Base-by-base conservation (phyloP, 106 monocot species). In the Narthecium ossifragum region DNA sequence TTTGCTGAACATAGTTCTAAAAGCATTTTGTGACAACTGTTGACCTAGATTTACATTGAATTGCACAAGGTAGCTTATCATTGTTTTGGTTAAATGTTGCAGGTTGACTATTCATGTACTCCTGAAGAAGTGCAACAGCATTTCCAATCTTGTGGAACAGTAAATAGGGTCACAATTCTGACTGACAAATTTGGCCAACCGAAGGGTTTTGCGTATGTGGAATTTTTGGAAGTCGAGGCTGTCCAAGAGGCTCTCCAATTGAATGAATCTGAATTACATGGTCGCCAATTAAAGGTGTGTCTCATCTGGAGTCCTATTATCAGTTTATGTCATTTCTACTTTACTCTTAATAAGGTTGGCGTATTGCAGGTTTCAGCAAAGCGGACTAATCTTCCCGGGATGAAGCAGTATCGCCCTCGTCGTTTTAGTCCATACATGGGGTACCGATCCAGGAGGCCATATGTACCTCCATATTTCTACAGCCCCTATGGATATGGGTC, bases 41-140 rank as follows among this genome's bases (percentile, higher is more conserved):
- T n/a, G n/a, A n/a, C n/a, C n/a, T n/a, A n/a, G n/a, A n/a, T n/a
- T n/a, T n/a, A n/a, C n/a, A n/a, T n/a, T n/a, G n/a, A n/a, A n/a
- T n/a, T n/a, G n/a, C n/a, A n/a, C n/a, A n/a, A n/a, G n/a, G n/a
- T n/a, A n/a, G n/a, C n/a, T n/a, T n/a, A n/a, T n/a, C n/a, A n/a
- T n/a, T n/a, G n/a, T n/a, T n/a, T 53, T 12, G 43, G 12, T 43
- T 2, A 41, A 18, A 31, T n/a, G n/a, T 36, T 72, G 46, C 65
- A 93, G 88, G 93, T 93, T 37, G 85, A 94, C 60, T 89, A 94
- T 58, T 57, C 93, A n/a, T 94, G 89, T 63, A 86, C 93, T 9
- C 93, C 93, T 14, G 93, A 94, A 53, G 93, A 94, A 73, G 93
- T 94, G 51, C 93, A 94, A 67, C 88, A 94, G 70, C 93, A 94